These are phyloP conservation scores for Bipolaris sorokiniana DNA, from an alignment of 2,329 filamentous ascomycete species.

Conservation along the genomic window DNA sequence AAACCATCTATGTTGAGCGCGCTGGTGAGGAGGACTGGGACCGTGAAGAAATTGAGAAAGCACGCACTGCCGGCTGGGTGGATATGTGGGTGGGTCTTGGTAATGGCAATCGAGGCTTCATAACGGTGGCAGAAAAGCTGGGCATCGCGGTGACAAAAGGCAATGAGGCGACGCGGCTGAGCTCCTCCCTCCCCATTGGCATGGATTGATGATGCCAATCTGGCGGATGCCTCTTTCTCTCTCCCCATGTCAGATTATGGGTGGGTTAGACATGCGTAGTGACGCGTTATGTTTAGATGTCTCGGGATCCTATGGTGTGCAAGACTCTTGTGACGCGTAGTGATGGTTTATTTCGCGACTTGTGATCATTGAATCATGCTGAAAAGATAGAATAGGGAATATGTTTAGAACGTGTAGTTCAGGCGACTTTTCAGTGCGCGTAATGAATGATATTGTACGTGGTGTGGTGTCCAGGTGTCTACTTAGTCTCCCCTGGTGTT, in stretches of 20 bases:
- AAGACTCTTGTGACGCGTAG: background rate
- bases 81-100: constrained; percentile 59
- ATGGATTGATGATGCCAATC: background rate
- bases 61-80: constrained; percentile 65
- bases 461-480: background rate
- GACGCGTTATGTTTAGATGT: background rate
- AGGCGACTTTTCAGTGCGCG: background rate
- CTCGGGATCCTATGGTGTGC: background rate
- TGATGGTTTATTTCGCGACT: background rate
- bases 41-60: constrained; percentile 57
- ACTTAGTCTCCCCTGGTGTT: background rate
- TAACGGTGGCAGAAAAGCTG: constrained; percentile 51
- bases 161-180: constrained; percentile 15
- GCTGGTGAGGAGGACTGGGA: constrained; percentile 68
- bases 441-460: background rate
- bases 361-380: background rate
- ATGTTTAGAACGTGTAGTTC: too few relatives aligned
- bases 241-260: background rate
- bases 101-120: constrained; percentile 57
- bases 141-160: constrained; percentile 31
- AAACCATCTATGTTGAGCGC: constrained; percentile 77
- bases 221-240: background rate
- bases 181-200: constrained; percentile 15
- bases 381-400: too few relatives aligned
- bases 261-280: background rate